Evolutionary conservation across 768 basidiomycete genomes (phyloP).

Genomic region (Tulasnella sp.): DNA sequence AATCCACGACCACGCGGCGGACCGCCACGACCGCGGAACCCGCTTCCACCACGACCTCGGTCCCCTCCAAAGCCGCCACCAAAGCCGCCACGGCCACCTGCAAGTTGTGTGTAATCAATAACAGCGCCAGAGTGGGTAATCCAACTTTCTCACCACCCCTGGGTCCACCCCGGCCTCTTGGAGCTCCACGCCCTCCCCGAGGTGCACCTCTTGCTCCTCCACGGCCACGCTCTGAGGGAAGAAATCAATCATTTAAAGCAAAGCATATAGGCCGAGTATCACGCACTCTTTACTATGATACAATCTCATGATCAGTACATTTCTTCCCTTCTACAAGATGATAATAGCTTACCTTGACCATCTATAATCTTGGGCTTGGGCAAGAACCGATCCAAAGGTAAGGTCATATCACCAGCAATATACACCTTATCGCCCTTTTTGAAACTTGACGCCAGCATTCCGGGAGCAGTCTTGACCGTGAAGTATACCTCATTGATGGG

Average conservation of each 20-base stretch:
- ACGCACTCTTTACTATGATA: conserved; percentile 33
- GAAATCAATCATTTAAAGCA: conserved; percentile 16
- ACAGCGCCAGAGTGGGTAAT: not conserved
- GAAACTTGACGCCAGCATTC: conserved; percentile 92
- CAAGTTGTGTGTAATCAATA: not conserved
- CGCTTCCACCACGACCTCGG: conserved; percentile 22
- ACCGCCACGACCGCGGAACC: conserved; percentile 14
- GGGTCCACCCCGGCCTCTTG: conserved; percentile 25
- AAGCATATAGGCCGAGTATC: conserved; percentile 16
- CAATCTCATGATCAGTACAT: conserved; percentile 6
- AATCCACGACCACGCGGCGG: not conserved
- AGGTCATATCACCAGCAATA: conserved; percentile 92
- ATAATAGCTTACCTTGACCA: conserved; percentile 25
- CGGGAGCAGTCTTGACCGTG: conserved; percentile 92
- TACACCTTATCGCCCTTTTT: conserved; percentile 97
- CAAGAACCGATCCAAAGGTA: conserved; percentile 92
- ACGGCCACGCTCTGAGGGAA: conserved; percentile 37
- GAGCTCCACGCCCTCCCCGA: conserved; percentile 26
- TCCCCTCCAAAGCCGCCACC: conserved; percentile 19
- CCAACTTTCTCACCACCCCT: conserved; percentile 27
- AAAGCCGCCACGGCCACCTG: conserved; percentile 10
- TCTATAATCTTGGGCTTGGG: conserved; percentile 86
- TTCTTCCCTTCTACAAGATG: not conserved
- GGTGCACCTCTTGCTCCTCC: conserved; percentile 28
- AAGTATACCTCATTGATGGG: conserved; percentile 99